Evolutionary conservation across 169 alveolate genomes (phyloP), one percentile per base, ranked within the genome.

Genomic region (Cryptosporidium baileyi): DNA sequence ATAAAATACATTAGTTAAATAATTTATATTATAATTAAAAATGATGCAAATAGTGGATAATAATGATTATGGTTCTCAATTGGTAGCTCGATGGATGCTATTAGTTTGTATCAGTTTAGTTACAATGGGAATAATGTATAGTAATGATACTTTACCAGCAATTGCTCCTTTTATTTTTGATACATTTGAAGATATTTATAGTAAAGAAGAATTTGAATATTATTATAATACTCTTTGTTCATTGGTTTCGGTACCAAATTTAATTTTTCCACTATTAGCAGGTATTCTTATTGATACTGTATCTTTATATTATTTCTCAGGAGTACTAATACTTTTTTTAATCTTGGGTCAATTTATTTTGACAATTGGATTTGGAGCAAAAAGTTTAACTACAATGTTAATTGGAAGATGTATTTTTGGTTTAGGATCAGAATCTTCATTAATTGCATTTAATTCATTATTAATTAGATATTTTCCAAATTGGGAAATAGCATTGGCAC

Each of bases 141-240:
- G 85, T 43, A 74, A 57, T 17, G 85, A 74, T 38, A 74, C 85
- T 17, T 26, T 74, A 9, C 85, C 85, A 19, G 85, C 85, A 22
- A 74, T 74, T 36, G 85, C 85, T 24, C 85, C 85, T 9, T 74
- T 74, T 57, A 74, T 74, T 36, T 74, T 74, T 41, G 85, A 74
- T 57, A 67, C 67, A 52, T 74, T 74, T 74, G 85, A 74, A 19
- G 57, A 34, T 36, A 34, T 74, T 13, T 74, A 74, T 19, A 74
- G 74, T 57, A 74, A 74, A 38, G 85, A 74, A 38, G 85, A 74
- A 13, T 74, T 74, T 24, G 85, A 74, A 0, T 74, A 74, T 44
- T 74, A 74, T 36, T 74, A 74, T 22, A 74, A 74, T 36, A 54
- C 67, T 8, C 59, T 74, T 3, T 74, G 85, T 34, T 74, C 85